Percentiles rank a stretch among this genome's conserved stretches.
Conservation (phyloP, 805 yeast genomes). For the Jamesozyma lodderae region DNA sequence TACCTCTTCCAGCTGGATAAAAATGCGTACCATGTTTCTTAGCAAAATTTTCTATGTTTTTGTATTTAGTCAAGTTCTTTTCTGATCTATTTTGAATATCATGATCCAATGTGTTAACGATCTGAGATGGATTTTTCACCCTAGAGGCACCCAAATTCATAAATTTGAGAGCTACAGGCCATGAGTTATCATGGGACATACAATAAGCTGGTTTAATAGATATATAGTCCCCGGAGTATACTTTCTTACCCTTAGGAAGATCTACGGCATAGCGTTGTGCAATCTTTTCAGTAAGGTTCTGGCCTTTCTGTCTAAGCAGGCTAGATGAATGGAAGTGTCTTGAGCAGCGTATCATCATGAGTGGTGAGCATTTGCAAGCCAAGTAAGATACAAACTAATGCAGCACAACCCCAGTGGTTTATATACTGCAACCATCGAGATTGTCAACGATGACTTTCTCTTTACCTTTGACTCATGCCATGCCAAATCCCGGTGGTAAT, state of each 20-base stretch:
- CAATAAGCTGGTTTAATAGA: constrained; percentile 93
- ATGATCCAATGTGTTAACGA: constrained; percentile 94
- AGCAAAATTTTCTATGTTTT: constrained; percentile 84
- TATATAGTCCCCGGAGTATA: constrained; percentile 88
- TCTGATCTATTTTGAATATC: constrained; percentile 93
- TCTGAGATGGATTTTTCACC: constrained; percentile 79
- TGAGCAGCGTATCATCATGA: constrained; percentile 19
- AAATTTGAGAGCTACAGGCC: constrained; percentile 98
- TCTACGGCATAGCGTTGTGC: constrained; percentile 92
- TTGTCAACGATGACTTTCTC: too few species aligned
- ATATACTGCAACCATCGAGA: too few species aligned
- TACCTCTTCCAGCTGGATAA: constrained; percentile 98
- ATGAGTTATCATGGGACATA: constrained; percentile 98
- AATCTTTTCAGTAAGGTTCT: constrained; percentile 90
- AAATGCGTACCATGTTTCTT: constrained; percentile 86
- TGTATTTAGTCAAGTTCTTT: constrained; percentile 79
- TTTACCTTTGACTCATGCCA: too few species aligned
- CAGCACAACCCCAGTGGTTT: too few species aligned
- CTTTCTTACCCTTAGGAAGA: constrained; percentile 61
- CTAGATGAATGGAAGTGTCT: constrained; percentile 17
- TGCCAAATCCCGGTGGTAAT: too few species aligned
- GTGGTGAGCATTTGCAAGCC: background rate
- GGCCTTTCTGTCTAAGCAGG: constrained; percentile 32
- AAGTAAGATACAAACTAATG: background rate
- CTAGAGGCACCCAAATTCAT: constrained; percentile 86